Percentiles rank a stretch among this genome's conserved stretches.
These are phyloP conservation scores for Cladorrhinum samala DNA, from an alignment of 495 filamentous ascomycete species.

Conservation along the genomic window DNA sequence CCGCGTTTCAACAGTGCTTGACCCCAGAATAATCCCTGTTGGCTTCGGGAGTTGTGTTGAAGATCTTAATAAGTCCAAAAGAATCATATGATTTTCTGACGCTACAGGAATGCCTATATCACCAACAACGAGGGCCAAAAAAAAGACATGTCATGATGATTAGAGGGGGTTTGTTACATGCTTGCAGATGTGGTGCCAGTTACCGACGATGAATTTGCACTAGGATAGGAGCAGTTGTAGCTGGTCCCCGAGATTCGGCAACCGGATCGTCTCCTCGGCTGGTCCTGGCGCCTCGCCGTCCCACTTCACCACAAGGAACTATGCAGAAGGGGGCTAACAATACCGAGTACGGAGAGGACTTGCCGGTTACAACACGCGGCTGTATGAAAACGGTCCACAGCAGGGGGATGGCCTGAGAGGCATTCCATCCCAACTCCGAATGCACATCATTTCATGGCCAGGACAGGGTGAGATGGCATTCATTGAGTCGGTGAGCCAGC, in stretches of 20 bases:
- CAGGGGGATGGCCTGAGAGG: constrained; percentile 6
- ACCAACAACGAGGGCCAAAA: neutral
- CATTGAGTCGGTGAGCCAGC: too few relatives aligned
- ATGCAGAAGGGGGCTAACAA: neutral
- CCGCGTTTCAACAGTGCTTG: neutral
- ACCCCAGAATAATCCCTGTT: neutral
- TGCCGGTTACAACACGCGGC: too few relatives aligned
- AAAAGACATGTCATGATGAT: neutral
- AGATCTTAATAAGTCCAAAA: constrained; percentile 3
- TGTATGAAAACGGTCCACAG: constrained; percentile 1
- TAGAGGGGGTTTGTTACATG: too few relatives aligned
- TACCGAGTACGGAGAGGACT: too few relatives aligned
- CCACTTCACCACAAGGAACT: neutral
- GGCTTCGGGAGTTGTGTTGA: constrained; percentile 3
- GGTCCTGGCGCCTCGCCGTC: neutral
- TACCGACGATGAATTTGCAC: too few relatives aligned
- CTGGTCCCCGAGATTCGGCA: neutral
- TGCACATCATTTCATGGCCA: constrained; percentile 27
- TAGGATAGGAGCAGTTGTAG: too few relatives aligned
- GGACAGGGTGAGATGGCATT: too few relatives aligned
- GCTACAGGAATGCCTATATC: neutral
- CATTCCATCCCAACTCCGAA: constrained; percentile 14
- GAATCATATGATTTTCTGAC: neutral
- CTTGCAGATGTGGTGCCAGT: too few relatives aligned
- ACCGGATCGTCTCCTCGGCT: neutral